A percentile compares a stretch with the other conserved stretches of the same genome.
phyloP scores from a whole-genome alignment of 345 rosid species.

The Carallia brachiata region DNA sequence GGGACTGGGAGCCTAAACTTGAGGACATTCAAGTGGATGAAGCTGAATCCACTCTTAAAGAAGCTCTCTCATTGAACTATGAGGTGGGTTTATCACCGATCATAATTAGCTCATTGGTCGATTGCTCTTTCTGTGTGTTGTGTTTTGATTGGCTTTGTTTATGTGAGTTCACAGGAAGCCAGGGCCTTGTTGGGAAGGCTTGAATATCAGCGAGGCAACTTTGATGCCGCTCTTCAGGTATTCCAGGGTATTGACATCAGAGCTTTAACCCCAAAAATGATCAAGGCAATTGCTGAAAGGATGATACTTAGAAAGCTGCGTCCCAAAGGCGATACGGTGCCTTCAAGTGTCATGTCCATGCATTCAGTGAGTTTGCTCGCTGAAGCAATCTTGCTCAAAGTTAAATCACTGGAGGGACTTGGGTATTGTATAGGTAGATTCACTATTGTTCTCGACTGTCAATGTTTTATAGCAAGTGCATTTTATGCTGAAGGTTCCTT shows the following conservation, averaged over 20 bases:
- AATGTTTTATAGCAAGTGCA: neutral
- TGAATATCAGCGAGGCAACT: conserved; percentile 87
- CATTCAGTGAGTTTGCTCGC: conserved; percentile 87
- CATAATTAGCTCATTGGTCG: neutral
- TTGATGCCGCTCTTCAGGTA: conserved; percentile 94
- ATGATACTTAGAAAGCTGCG: conserved; percentile 53
- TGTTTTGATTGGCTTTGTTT: conserved; percentile 7
- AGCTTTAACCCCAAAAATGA: conserved; percentile 65
- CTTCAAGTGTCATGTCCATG: conserved; percentile 64
- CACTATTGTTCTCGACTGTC: neutral
- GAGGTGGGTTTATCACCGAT: conserved; percentile 49
- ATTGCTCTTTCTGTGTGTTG: neutral
- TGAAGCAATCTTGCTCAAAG: conserved; percentile 89
- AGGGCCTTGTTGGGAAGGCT: conserved; percentile 94
- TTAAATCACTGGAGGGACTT: conserved; percentile 75
- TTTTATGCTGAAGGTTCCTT: too few relatives aligned
- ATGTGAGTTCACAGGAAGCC: conserved; percentile 65
- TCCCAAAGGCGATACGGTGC: conserved; percentile 44
- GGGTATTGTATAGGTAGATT: conserved; percentile 56
- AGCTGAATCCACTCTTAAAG: conserved; percentile 92
- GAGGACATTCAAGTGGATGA: conserved; percentile 86
- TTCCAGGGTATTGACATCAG: conserved; percentile 82
- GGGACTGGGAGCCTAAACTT: conserved; percentile 77
- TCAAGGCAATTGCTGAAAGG: conserved; percentile 59
- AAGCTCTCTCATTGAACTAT: conserved; percentile 93